A percentile compares a stretch with the other conserved stretches of the same genome.
These are phyloP conservation scores for Syncephalastrum contaminatum DNA, from an alignment of 371 early-diverging fungal genomes.

Conservation along the genomic window DNA sequence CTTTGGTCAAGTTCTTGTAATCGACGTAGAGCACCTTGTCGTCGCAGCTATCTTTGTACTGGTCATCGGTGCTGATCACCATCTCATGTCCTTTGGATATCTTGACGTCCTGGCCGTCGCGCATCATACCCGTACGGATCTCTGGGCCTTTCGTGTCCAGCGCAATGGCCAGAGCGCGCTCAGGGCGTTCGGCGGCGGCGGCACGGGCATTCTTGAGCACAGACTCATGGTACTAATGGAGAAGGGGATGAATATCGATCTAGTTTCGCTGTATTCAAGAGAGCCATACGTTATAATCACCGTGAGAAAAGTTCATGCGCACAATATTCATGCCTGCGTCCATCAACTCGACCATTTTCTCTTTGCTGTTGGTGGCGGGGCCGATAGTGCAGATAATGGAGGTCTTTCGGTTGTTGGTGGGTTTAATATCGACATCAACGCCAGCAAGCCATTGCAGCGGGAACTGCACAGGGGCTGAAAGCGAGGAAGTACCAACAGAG, in stretches of 20 bases:
- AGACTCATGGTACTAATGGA: slow-evolving; percentile 70
- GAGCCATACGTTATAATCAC: slow-evolving; percentile 63
- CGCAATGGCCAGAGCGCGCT: slow-evolving; percentile 72
- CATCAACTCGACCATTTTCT: slow-evolving; percentile 77
- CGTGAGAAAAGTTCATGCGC: slow-evolving; percentile 95
- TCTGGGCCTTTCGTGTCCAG: slow-evolving; percentile 89
- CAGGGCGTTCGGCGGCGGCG: slow-evolving; percentile 47
- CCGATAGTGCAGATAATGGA: slow-evolving; percentile 88
- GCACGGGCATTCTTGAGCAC: slow-evolving; percentile 76
- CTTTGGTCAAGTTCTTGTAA: slow-evolving; percentile 81
- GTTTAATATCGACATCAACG: slow-evolving; percentile 64
- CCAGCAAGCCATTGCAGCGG: slow-evolving; percentile 73
- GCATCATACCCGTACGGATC: slow-evolving; percentile 79
- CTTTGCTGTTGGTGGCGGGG: slow-evolving; percentile 75
- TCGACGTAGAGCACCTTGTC: slow-evolving; percentile 78
- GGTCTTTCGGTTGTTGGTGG: slow-evolving; percentile 68
- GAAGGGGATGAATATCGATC: too few species aligned
- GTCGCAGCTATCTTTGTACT: slow-evolving; percentile 62
- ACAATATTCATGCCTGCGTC: slow-evolving; percentile 94
- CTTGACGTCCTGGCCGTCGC: slow-evolving; percentile 45
- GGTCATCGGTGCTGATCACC: slow-evolving; percentile 76
- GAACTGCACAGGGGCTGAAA: slow-evolving; percentile 17
- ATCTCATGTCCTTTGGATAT: slow-evolving; percentile 68
- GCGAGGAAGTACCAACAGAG: background rate
- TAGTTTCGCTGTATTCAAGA: too few species aligned